Conservation (phyloP, 140 eudicot species). For the Ambrosia hybrid region DNA sequence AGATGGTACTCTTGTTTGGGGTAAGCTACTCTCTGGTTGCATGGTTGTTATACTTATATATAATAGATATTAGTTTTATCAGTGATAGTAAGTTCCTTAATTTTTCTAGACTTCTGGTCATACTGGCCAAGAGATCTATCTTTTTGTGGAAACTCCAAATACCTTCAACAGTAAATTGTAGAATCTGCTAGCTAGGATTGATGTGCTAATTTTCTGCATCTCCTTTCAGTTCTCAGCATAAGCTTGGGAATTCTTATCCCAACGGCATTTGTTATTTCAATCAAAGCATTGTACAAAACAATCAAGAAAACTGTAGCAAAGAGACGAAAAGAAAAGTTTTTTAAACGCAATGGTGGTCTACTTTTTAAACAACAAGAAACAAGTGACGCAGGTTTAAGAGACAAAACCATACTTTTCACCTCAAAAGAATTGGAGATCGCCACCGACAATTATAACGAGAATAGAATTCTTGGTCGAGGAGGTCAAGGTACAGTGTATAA, state of each 20-base stretch:
- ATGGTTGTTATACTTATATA: not conserved
- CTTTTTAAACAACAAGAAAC: slow-evolving; percentile 8
- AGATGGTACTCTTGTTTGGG: not conserved
- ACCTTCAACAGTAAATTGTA: no score
- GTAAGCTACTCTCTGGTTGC: slow-evolving; percentile 5
- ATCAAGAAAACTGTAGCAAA: slow-evolving; percentile 4
- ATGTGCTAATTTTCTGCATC: no score
- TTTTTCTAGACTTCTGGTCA: no score
- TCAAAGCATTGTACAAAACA: not conserved
- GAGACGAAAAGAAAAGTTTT: slow-evolving; percentile 11
- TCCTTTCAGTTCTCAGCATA: no score
- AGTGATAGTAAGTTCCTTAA: no score
- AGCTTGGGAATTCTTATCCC: not conserved
- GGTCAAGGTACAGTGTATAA: slow-evolving; percentile 16
- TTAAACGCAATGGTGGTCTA: slow-evolving; percentile 10
- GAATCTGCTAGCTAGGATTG: no score
- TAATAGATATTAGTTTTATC: not conserved
- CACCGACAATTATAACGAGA: slow-evolving; percentile 3
- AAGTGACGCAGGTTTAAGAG: not conserved
- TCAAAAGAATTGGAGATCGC: not conserved
- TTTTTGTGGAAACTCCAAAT: no score
- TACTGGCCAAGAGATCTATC: no score
- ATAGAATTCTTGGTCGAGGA: slow-evolving; percentile 10
- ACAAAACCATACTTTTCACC: slow-evolving; percentile 14
- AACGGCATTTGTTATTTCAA: not conserved